Evolutionary conservation across 1,284 basidiomycete genomes (phyloP).

Genomic region (Cutaneotrichosporon sp.): DNA sequence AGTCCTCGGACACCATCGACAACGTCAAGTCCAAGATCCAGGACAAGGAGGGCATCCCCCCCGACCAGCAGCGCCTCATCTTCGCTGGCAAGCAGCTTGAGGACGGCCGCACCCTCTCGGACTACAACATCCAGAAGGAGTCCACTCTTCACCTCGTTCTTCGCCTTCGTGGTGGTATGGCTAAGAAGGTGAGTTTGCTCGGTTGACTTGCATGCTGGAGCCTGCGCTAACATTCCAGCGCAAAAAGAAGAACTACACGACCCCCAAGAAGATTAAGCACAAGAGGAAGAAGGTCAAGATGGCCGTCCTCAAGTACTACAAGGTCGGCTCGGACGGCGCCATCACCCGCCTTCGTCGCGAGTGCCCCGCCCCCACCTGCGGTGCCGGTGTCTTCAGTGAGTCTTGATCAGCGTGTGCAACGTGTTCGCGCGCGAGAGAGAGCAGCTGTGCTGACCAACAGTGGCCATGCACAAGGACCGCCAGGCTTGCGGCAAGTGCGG

Average conservation of each 20-base stretch:
- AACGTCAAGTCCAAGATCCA: constrained; percentile 97
- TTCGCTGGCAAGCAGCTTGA: constrained; percentile 98
- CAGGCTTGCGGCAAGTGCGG: constrained; percentile 94
- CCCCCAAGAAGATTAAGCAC: constrained; percentile 75
- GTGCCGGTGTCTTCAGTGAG: constrained; percentile 64
- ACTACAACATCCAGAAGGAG: constrained; percentile 97
- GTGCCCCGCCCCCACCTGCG: constrained; percentile 74
- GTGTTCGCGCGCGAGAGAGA: background rate
- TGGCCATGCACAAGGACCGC: constrained; percentile 93
- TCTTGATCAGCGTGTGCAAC: background rate
- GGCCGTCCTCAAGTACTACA: constrained; percentile 99
- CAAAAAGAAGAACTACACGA: constrained; percentile 89
- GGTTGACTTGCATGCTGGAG: too few relatives aligned
- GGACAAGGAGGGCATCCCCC: constrained; percentile 84
- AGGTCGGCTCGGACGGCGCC: constrained; percentile 96
- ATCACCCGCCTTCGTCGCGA: constrained; percentile 98
- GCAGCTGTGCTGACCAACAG: constrained; percentile 59
- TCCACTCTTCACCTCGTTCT: constrained; percentile 95
- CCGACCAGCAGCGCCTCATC: constrained; percentile 94
- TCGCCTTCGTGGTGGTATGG: constrained; percentile 79
- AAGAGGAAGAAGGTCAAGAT: constrained; percentile 89
- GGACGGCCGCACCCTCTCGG: constrained; percentile 84
- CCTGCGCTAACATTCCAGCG: too few relatives aligned
- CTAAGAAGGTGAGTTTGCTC: too few relatives aligned
- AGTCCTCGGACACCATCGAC: constrained; percentile 90